These are phyloP conservation scores for Penicilliopsis zonata DNA, from an alignment of 495 filamentous ascomycete genomes.

Conservation along the genomic window DNA sequence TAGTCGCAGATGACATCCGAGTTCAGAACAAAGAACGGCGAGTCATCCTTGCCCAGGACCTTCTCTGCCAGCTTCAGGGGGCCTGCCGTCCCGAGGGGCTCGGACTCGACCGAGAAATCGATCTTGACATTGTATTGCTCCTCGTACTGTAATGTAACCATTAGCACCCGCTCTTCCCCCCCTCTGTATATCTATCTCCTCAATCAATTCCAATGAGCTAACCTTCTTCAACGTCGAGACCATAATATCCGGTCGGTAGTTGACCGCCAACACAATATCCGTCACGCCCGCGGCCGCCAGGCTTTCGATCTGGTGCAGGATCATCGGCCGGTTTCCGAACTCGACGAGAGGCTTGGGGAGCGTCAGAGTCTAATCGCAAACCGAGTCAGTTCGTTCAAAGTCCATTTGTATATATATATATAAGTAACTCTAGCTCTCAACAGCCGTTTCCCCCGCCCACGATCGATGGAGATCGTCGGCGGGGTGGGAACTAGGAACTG, in stretches of 20 bases:
- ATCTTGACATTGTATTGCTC: slow-evolving; percentile 84
- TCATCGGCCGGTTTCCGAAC: slow-evolving; percentile 98
- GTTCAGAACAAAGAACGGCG: slow-evolving; percentile 98
- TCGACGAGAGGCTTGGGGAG: slow-evolving; percentile 96
- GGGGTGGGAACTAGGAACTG: too few relatives aligned
- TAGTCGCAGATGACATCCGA: slow-evolving; percentile 98
- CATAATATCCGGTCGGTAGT: slow-evolving; percentile 98
- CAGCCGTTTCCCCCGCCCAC: background rate
- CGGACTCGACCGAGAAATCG: slow-evolving; percentile 90
- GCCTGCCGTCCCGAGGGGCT: slow-evolving; percentile 91
- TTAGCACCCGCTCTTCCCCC: too few relatives aligned
- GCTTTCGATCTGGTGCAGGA: slow-evolving; percentile 93
- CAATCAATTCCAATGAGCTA: slow-evolving; percentile 1
- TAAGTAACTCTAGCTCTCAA: background rate
- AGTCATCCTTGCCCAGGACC: slow-evolving; percentile 83
- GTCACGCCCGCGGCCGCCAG: slow-evolving; percentile 92
- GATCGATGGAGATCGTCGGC: slow-evolving; percentile 6
- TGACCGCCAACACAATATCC: slow-evolving; percentile 95
- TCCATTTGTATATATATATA: too few relatives aligned
- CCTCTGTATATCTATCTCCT: too few relatives aligned
- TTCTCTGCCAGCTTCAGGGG: slow-evolving; percentile 93
- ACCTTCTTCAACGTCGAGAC: slow-evolving; percentile 59
- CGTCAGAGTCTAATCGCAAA: slow-evolving; percentile 64
- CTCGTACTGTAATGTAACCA: slow-evolving; percentile 53
- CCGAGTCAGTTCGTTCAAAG: slow-evolving; percentile 4